Evolutionary conservation across 2,329 filamentous ascomycete species (phyloP).

Genomic region (Pseudocercospora pini-densiflorae): DNA sequence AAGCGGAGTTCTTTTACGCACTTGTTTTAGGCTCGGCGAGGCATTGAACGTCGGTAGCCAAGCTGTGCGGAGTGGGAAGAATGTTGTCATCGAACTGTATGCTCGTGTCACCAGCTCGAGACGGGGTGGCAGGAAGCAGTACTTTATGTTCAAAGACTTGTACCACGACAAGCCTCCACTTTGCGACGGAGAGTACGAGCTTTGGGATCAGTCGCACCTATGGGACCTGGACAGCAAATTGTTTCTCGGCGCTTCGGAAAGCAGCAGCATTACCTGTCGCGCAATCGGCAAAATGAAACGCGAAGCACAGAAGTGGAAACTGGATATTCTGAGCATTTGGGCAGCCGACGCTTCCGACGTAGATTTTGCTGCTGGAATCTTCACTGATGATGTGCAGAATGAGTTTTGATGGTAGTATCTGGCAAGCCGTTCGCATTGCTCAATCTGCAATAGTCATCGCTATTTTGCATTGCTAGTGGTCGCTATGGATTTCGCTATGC

Average conservation of each 20-base stretch:
- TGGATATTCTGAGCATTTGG: slow-evolving; percentile 57
- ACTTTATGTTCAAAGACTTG: slow-evolving; percentile 68
- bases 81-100: slow-evolving; percentile 64
- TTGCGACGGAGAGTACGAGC: slow-evolving; percentile 51
- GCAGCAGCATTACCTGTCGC: slow-evolving; percentile 48
- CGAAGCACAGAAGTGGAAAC: slow-evolving; percentile 48
- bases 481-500: neutral
- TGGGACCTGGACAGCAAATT: slow-evolving; percentile 50
- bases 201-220: slow-evolving; percentile 52
- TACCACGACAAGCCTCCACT: slow-evolving; percentile 64
- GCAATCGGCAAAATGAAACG: slow-evolving; percentile 56
- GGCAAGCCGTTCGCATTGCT: neutral
- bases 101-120: slow-evolving; percentile 63
- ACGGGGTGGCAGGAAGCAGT: slow-evolving; percentile 60
- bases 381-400: slow-evolving; percentile 16
- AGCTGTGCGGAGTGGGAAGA: slow-evolving; percentile 54
- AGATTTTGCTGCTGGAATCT: slow-evolving; percentile 54
- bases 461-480: neutral
- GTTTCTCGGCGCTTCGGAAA: slow-evolving; percentile 43
- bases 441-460: neutral
- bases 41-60: slow-evolving; percentile 57
- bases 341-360: slow-evolving; percentile 60
- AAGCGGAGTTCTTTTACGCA: slow-evolving; percentile 54
- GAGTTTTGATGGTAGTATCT: neutral
- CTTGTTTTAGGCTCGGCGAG: slow-evolving; percentile 68